Evolutionary conservation across 1,139 yeast species (phyloP).

Genomic region (Lodderomyces elongisporus): DNA sequence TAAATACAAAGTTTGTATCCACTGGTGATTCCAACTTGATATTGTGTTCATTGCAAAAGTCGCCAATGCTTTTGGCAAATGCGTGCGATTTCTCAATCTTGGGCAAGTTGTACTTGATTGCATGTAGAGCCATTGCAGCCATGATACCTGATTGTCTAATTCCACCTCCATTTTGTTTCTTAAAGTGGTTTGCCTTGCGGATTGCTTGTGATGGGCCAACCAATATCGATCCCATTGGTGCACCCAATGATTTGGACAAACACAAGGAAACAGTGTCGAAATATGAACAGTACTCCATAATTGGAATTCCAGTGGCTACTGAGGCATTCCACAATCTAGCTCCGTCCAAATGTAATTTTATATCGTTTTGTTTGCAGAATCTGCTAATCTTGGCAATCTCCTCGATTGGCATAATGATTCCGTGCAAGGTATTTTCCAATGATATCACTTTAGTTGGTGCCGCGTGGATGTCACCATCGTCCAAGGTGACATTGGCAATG

Average conservation of each 20-base stretch:
- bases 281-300: slow-evolving; percentile 67
- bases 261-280: slow-evolving; percentile 90
- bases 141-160: slow-evolving; percentile 85
- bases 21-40: slow-evolving; percentile 68
- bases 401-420: slow-evolving; percentile 74
- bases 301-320: slow-evolving; percentile 64
- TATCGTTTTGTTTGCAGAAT: slow-evolving; percentile 62
- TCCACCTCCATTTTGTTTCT: slow-evolving; percentile 95
- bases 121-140: slow-evolving; percentile 74
- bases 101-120: slow-evolving; percentile 70
- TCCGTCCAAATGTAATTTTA: slow-evolving; percentile 83
- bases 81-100: slow-evolving; percentile 58
- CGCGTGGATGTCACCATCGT: slow-evolving; percentile 78
- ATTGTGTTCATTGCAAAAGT: slow-evolving; percentile 43
- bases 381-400: slow-evolving; percentile 69
- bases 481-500: slow-evolving; percentile 57
- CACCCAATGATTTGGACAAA: slow-evolving; percentile 86
- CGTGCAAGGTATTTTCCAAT: slow-evolving; percentile 84
- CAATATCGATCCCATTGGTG: slow-evolving; percentile 88
- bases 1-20: slow-evolving; percentile 80
- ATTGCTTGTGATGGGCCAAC: slow-evolving; percentile 64
- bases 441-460: slow-evolving; percentile 87
- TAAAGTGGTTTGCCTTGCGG: slow-evolving; percentile 75
- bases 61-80: slow-evolving; percentile 64
- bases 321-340: slow-evolving; percentile 95